A percentile compares a stretch with the other conserved stretches of the same genome.
Evolutionary conservation across 2,329 filamentous ascomycete species (phyloP).

Genomic region (Fusarium sp.): DNA sequence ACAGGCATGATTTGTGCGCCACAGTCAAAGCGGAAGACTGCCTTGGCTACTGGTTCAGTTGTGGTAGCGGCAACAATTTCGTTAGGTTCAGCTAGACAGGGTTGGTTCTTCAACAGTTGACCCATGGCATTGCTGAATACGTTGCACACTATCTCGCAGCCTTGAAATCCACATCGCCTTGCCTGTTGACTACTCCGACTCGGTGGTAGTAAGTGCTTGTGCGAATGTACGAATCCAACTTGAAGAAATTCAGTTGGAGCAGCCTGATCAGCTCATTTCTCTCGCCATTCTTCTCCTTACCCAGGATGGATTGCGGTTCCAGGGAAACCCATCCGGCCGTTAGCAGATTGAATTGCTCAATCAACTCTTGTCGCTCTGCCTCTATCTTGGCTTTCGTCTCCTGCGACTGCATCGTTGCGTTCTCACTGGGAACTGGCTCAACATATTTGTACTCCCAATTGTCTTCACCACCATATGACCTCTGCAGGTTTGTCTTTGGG

Average conservation of each 20-base stretch:
- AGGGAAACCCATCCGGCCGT: slow-evolving; percentile 28
- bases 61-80: too few species aligned
- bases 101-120: too few species aligned
- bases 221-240: slow-evolving; percentile 72
- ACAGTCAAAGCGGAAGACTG: slow-evolving; percentile 13
- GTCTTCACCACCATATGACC: slow-evolving; percentile 73
- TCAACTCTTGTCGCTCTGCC: slow-evolving; percentile 60
- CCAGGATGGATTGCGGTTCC: background rate
- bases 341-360: slow-evolving; percentile 61
- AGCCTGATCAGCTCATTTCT: slow-evolving; percentile 60
- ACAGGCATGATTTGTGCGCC: slow-evolving; percentile 1
- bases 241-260: slow-evolving; percentile 72
- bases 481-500: slow-evolving; percentile 61
- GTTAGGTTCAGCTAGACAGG: too few species aligned
- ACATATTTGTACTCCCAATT: slow-evolving; percentile 71
- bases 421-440: slow-evolving; percentile 68
- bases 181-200: slow-evolving; percentile 25
- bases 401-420: slow-evolving; percentile 52
- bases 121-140: too few species aligned
- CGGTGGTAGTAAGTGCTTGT: slow-evolving; percentile 50
- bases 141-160: slow-evolving; percentile 24
- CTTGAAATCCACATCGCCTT: slow-evolving; percentile 33
- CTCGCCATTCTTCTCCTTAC: slow-evolving; percentile 38
- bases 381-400: slow-evolving; percentile 58
- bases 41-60: too few species aligned